Percentiles rank a stretch among this genome's conserved stretches.
These are phyloP conservation scores for Podospora australis DNA, from an alignment of 495 filamentous ascomycete genomes.

Conservation along the genomic window DNA sequence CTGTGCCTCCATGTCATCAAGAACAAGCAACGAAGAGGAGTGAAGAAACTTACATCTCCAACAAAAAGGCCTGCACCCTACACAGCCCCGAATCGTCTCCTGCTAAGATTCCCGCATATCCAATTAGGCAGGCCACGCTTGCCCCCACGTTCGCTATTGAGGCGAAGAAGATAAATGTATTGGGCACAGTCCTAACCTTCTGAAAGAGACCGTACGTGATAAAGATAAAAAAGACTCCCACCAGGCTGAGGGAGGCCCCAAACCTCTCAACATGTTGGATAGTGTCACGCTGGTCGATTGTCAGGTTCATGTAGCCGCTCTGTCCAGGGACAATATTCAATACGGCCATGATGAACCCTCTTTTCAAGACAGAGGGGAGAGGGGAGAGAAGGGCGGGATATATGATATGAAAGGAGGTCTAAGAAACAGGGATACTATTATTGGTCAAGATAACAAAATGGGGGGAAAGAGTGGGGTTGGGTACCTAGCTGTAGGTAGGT, in stretches of 20 bases:
- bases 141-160: conserved; percentile 75
- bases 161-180: conserved; percentile 76
- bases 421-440: conserved; percentile 15
- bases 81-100: conserved; percentile 54
- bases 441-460: conserved; percentile 5
- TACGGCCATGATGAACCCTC: conserved; percentile 18
- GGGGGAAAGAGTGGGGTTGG: conserved; percentile 3
- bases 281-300: conserved; percentile 19
- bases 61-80: conserved; percentile 70
- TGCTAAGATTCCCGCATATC: conserved; percentile 45
- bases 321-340: conserved; percentile 12
- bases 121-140: conserved; percentile 70
- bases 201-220: conserved; percentile 56
- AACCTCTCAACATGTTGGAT: conserved; percentile 39
- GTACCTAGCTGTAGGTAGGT: background rate
- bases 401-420: no score
- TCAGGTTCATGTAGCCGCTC: conserved; percentile 29
- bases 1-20: no score
- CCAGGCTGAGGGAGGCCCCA: conserved; percentile 54
- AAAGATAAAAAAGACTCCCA: conserved; percentile 64
- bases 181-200: conserved; percentile 67
- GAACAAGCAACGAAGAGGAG: background rate
- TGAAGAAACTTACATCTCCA: conserved; percentile 45
- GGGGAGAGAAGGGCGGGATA: background rate
- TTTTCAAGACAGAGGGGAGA: conserved; percentile 2